Base-by-base conservation (phyloP, 345 rosid species). In the Cardiospermum halicacabum region DNA sequence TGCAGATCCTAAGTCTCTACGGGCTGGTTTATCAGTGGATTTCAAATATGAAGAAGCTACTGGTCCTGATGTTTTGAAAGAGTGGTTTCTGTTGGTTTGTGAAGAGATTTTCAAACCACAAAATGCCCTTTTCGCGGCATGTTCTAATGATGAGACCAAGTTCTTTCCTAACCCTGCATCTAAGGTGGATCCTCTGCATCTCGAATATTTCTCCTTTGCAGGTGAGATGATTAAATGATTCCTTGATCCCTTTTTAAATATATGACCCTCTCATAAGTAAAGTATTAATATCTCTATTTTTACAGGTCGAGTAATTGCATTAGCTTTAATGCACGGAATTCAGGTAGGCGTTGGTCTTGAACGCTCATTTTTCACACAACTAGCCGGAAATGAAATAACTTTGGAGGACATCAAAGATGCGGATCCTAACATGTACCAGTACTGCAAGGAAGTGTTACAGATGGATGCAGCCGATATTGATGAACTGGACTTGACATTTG, bases 41-140 rank as follows among this genome's bases (percentile, higher is more conserved):
- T 94, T 94, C 71, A 89, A 91, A 70, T 87, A 89, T 56, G 99
- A 94, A 83, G 96, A 91, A 83, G 99, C 99, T 43, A 88, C 99
- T 67, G 99, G 99, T 73, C 89, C 99, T 57, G 99, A 92, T 62
- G 99, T 90, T 28, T 65, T 85, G 62, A 77, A 97, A 32, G 89
- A 94, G 72, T 94, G 99, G 97, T 87, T 94, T 80, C 82, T 82
- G 77, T 75, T 94, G 78, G 99, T 94, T 4, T 86, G 86, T 65
- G 91, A 81, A 63, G 96, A 89, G 53, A 58, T 94, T 56, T 94
- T 88, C 53, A 80, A 79, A 75, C 91, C 80, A 53, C 67, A 85
- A 65, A 82, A 79, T 60, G 81, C 88, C 11, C 96, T 94, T 56
- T 94, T 94, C 57, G 80, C 84, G 65, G 82, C 89, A 53, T 83